Conservation (phyloP, 805 yeast species). For the Schwanniomyces pseudopolymorphus region DNA sequence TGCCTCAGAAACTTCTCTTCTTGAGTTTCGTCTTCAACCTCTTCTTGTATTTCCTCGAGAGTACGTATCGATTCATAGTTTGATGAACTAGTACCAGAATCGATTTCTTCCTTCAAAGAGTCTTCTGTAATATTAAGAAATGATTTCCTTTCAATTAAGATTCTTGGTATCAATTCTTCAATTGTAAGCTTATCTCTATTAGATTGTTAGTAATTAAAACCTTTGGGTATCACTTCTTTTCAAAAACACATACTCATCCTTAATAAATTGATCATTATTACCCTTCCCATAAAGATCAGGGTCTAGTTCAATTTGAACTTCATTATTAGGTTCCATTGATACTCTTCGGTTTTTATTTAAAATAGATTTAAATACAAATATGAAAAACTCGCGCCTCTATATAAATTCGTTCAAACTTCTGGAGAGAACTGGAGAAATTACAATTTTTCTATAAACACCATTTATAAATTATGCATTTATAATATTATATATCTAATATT, state of each 20-base stretch:
- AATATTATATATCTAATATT: neutral
- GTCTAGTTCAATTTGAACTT: conserved; percentile 23
- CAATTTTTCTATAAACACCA: too few species aligned
- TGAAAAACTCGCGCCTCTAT: neutral
- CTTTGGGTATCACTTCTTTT: neutral
- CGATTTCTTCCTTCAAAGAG: conserved; percentile 47
- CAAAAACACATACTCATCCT: conserved; percentile 36
- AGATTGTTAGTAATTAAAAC: conserved; percentile 7
- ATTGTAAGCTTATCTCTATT: conserved; percentile 43
- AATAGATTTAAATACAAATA: neutral
- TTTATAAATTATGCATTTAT: too few species aligned
- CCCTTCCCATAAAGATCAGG: conserved; percentile 28
- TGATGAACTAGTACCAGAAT: conserved; percentile 6
- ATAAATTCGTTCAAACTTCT: neutral
- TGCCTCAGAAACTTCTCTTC: conserved; percentile 40
- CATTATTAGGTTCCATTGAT: conserved; percentile 1
- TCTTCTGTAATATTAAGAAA: conserved; percentile 61
- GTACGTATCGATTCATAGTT: conserved; percentile 7
- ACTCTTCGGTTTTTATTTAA: neutral
- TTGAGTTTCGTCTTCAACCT: conserved; percentile 13
- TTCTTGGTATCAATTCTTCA: conserved; percentile 57
- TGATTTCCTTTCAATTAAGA: conserved; percentile 58
- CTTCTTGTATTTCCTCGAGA: neutral
- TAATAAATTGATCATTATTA: conserved; percentile 36
- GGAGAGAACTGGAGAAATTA: too few species aligned